Conservation (phyloP, 495 filamentous ascomycete species). For the Aspergillus carlsbadensis region DNA sequence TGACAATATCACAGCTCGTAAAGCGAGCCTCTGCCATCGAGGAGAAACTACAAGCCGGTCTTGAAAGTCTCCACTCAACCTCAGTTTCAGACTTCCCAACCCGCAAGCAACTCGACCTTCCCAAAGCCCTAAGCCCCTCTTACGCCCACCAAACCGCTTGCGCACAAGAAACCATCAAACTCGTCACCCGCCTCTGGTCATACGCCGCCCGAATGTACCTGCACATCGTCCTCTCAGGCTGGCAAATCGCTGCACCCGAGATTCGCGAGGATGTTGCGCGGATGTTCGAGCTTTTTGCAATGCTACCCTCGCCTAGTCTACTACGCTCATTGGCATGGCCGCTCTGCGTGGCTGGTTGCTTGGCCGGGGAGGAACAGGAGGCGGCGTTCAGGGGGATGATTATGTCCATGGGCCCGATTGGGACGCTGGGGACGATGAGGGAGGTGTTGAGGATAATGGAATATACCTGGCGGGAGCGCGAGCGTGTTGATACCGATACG, state of each 20-base stretch:
- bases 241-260: not conserved
- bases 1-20: not conserved
- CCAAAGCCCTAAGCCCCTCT: not conserved
- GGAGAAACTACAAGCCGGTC: not conserved
- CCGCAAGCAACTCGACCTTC: not conserved
- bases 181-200: not conserved
- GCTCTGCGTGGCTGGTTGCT: slow-evolving; percentile 3
- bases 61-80: not conserved
- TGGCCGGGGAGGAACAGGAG: slow-evolving; percentile 2
- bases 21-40: not conserved
- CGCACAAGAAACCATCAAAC: not conserved
- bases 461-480: not conserved
- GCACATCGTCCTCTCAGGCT: not conserved
- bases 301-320: not conserved
- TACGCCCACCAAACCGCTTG: not conserved
- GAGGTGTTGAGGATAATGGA: not conserved
- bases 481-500: not conserved
- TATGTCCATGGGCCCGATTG: not conserved
- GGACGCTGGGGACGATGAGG: not conserved
- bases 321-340: slow-evolving; percentile 2
- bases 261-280: not conserved
- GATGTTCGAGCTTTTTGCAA: not conserved
- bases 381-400: not conserved
- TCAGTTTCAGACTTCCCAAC: not conserved
- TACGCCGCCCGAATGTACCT: slow-evolving; percentile 1